These are phyloP conservation scores for Cordyceps militaris DNA, from an alignment of 2,329 filamentous ascomycete genomes.

Conservation along the genomic window DNA sequence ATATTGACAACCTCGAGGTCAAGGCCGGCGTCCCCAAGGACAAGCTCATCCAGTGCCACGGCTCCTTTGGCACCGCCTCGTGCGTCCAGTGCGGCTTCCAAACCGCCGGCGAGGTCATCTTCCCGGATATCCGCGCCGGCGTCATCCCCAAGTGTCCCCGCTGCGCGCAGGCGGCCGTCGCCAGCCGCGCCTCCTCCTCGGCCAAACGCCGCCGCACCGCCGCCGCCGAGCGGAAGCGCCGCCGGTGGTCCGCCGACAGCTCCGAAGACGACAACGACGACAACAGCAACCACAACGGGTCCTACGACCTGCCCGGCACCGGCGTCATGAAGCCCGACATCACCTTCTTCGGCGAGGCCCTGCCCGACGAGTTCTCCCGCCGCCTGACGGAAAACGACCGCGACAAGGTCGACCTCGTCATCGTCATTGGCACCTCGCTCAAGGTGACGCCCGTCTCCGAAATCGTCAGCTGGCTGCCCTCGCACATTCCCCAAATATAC, in stretches of 20 bases:
- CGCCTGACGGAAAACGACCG: slow-evolving; percentile 77
- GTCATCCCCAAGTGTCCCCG: slow-evolving; percentile 69
- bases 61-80: slow-evolving; percentile 86
- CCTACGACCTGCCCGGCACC: slow-evolving; percentile 52
- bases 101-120: slow-evolving; percentile 70
- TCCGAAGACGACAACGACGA: slow-evolving; percentile 31
- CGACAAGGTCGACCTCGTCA: slow-evolving; percentile 75
- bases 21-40: slow-evolving; percentile 74
- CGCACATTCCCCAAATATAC: slow-evolving; percentile 82
- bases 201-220: slow-evolving; percentile 33
- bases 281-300: slow-evolving; percentile 32
- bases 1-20: slow-evolving; percentile 93
- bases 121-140: slow-evolving; percentile 68
- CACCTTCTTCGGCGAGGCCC: slow-evolving; percentile 90
- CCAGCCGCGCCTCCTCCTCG: slow-evolving; percentile 22
- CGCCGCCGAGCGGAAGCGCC: slow-evolving; percentile 26
- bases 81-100: slow-evolving; percentile 76
- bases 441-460: slow-evolving; percentile 95
- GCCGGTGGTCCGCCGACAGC: slow-evolving; percentile 28
- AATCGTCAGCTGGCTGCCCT: slow-evolving; percentile 72
- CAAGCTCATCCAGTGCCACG: slow-evolving; percentile 92
- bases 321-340: slow-evolving; percentile 97
- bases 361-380: slow-evolving; percentile 75
- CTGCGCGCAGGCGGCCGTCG: slow-evolving; percentile 52
- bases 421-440: slow-evolving; percentile 92